Conservation (phyloP, 2,329 filamentous ascomycete species). For the Diaporthe aspalathi region DNA sequence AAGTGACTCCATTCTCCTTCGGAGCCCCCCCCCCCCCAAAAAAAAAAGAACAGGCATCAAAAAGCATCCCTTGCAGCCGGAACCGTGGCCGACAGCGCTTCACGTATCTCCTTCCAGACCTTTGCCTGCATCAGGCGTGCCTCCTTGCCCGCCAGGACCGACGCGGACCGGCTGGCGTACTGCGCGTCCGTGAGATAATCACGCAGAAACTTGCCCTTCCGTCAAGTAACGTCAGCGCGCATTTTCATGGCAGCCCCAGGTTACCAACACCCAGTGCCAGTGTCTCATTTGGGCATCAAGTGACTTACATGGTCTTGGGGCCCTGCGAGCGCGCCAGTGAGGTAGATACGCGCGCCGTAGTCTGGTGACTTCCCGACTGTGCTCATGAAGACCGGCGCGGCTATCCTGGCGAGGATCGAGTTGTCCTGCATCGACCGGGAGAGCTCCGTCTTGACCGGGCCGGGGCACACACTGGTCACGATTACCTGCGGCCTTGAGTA, state of each 20-base stretch:
- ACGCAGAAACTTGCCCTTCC: constrained; percentile 35
- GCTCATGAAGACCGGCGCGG: constrained; percentile 20
- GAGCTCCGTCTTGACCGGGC: constrained; percentile 35
- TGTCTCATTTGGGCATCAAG: not conserved
- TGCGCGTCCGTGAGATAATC: constrained; percentile 31
- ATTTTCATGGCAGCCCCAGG: not conserved
- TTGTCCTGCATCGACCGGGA: constrained; percentile 31
- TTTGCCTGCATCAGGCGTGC: constrained; percentile 27
- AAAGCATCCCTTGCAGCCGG: not conserved
- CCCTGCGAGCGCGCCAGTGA: constrained; percentile 27
- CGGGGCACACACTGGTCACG: constrained; percentile 35
- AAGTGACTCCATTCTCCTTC: not conserved
- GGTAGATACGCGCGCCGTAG: constrained; percentile 29
- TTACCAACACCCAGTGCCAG: not conserved
- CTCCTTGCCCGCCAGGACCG: constrained; percentile 20
- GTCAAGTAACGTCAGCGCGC: not conserved
- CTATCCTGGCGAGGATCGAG: constrained; percentile 7
- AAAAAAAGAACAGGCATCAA: no score
- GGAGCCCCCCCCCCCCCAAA: not conserved
- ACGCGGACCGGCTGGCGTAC: constrained; percentile 30
- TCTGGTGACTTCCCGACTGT: constrained; percentile 29
- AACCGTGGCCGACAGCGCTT: constrained; percentile 5
- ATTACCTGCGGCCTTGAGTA: constrained; percentile 46
- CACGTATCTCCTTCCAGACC: constrained; percentile 35
- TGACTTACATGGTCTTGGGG: constrained; percentile 23